Base-by-base conservation (phyloP, 2,329 filamentous ascomycete species). In the Aureobasidium sp. region DNA sequence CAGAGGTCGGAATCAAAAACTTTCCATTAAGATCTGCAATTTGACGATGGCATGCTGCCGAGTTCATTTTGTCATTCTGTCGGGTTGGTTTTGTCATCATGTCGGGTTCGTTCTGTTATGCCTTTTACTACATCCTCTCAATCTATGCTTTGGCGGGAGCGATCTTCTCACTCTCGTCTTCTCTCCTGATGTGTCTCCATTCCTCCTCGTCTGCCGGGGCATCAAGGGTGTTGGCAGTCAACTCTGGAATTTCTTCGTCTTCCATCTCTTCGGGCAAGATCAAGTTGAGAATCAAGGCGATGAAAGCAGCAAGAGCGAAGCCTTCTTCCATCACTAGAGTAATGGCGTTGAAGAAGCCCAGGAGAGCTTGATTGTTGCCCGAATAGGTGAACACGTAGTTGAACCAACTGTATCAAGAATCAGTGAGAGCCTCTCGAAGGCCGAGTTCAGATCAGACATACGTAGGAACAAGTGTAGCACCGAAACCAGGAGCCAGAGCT, bases 221-320 rank as follows among this genome's bases (percentile, higher is more conserved):
- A 54, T 74, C 71, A 8, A 59, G 63, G 38, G 65, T 66, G 52
- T 72, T 65, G 1, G 70, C 71, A 19, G 67, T 70, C n/a, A 73
- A 39, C 60, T 74, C 72, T 0, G 69, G 68, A 5, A 55, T 57
- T 4, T 55, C 53, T 12, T 50, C 74, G 38, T 87, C 85, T 61
- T 88, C 87, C n/a, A 85, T 71, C 69, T 95, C 89, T 62, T 88
- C 84, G 0, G 83, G 80, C 14, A 95, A 70, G 0, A 80, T 60
- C 45, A 93, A 67, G 65, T 95, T 95, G 45, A 95, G 74, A 19
- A 87, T 67, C 64, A 93, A 75, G 47, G 81, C 81, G 35, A 90
- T 65, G 21, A 90, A 78, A 0, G 86, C 90, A 0, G 86, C 85
- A 17, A 95, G 75, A 1, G 84, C 84, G 57, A 86, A 87, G 0